These are phyloP conservation scores for Oldenlandia corymbosa DNA, from an alignment of 257 asterid genomes.

Conservation along the genomic window DNA sequence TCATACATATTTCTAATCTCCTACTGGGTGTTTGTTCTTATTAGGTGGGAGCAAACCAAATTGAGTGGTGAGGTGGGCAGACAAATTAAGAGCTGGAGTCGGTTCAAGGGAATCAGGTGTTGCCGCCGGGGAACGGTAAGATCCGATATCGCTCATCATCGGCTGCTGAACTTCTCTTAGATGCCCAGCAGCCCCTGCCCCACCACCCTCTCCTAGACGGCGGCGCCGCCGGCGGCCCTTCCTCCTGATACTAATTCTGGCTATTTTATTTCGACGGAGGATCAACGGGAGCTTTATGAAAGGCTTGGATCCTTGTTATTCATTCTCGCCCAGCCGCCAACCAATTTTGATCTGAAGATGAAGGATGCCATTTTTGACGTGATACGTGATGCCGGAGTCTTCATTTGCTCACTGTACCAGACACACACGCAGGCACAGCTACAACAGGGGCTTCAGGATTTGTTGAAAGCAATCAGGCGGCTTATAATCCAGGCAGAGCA, in stretches of 20 bases:
- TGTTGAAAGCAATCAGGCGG: not conserved
- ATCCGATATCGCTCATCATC: slow-evolving; percentile 95
- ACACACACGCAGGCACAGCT: not conserved
- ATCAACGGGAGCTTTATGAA: not conserved
- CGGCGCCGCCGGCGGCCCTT: too few species aligned
- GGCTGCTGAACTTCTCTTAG: slow-evolving; percentile 75
- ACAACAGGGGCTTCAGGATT: not conserved
- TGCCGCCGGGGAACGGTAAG: slow-evolving; percentile 81
- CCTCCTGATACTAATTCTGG: too few species aligned
- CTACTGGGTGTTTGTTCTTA: too few species aligned
- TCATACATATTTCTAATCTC: too few species aligned
- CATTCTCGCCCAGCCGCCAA: too few species aligned
- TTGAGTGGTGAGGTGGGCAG: too few species aligned
- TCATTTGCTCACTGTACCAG: not conserved
- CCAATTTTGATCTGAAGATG: too few species aligned
- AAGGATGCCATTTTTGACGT: too few species aligned
- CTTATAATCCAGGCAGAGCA: not conserved
- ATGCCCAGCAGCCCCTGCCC: slow-evolving; percentile 23
- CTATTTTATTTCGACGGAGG: too few species aligned
- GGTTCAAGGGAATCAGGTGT: slow-evolving; percentile 45
- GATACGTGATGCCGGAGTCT: not conserved
- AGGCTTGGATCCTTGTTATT: not conserved
- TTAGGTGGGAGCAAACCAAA: too few species aligned
- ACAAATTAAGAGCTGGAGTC: slow-evolving; percentile 62
- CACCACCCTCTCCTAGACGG: slow-evolving; percentile 1